Evolutionary conservation across 2,329 filamentous ascomycete species (phyloP), one percentile per base, ranked within the genome.

Genomic region (Diplodia mutila): DNA sequence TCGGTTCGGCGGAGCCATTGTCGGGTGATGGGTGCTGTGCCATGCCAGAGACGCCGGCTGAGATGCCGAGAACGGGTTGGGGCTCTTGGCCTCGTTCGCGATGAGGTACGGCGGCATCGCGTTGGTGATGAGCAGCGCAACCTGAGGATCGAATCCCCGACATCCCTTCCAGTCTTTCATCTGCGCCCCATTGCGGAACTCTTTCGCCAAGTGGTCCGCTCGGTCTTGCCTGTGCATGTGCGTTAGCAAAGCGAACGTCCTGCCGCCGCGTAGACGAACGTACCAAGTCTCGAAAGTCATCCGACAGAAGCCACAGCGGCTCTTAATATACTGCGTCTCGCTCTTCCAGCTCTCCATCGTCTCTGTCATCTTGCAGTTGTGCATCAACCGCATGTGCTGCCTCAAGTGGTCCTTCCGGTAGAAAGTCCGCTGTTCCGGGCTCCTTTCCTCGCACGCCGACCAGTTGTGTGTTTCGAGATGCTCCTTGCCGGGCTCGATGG

Each of bases 341-440:
- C 84, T 84, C 73, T 86, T 86, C 87, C 87, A 89, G 46, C 86
- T 87, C 85, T 93, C 71, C 89, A 87, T 89, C 79, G 81, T 75
- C 79, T 79, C 72, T 82, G 89, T 80, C 74, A 87, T 83, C 70
- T 90, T 91, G 71, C 84, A 85, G 69, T 82, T 81, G 72, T 89
- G 87, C 81, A 88, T 87, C 65, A 89, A 77, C 42, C 86, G 82
- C 37, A 89, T 76, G 74, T 89, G 87, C 72, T 89, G 87, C 61
- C 86, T 83, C 14, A 89, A 80, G 72, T 89, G 87, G 71, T 89
- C 87, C 74, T 89, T 89, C 29, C 87, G 80, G 72, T 86, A 88
- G 74, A 89, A 89, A 0, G 85, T 88, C 42, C 87, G 84, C 71
- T 91, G 89, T 66, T 87, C 84, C 1, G 84, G 70, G 4, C 85